Evolutionary conservation across 768 basidiomycete species (phyloP), one percentile per base, ranked within the genome.

Genomic region (Krasilnikovozyma curviuscula): DNA sequence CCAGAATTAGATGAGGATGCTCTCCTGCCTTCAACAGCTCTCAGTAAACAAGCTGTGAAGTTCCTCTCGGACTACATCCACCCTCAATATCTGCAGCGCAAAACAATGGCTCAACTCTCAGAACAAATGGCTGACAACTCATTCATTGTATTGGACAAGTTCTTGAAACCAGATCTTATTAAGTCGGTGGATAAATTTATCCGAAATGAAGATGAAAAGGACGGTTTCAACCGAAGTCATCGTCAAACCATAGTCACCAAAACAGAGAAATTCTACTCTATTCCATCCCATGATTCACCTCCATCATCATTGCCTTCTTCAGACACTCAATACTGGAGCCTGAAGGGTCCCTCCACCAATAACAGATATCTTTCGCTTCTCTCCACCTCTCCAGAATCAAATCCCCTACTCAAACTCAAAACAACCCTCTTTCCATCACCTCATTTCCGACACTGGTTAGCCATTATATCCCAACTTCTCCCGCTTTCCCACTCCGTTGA

Each of bases 311-410:
- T n/a, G n/a, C 91, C 91, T 1, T 85, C 91, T 25, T 86, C 89
- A 63, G 86, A 89, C 63, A 84, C 83, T 73, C 83, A 91, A 29
- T 95, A 88, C 69, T 80, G 82, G 63, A 70, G 72, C 3, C 76
- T 89, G 24, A 23, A 37, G 5, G 10, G 24, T n/a, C 35, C 35
- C 18, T n/a, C 18, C 7, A 5, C 18, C 7, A n/a, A n/a, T n/a
- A n/a, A n/a, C n/a, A n/a, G n/a, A n/a, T n/a, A n/a, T n/a, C n/a
- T n/a, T n/a, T n/a, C n/a, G n/a, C n/a, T n/a, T n/a, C n/a, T n/a
- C n/a, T 46, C 40, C 12, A 39, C 29, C 29, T 25, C 1, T 8
- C 27, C 29, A 2, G 18, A 25, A 4, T 12, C 18, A 12, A 18
- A 14, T 25, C 14, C 46, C 3, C 24, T 52, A 13, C 46, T 30